These are phyloP conservation scores for Rhodocollybia butyracea DNA, from an alignment of 768 basidiomycete genomes.

Conservation along the genomic window DNA sequence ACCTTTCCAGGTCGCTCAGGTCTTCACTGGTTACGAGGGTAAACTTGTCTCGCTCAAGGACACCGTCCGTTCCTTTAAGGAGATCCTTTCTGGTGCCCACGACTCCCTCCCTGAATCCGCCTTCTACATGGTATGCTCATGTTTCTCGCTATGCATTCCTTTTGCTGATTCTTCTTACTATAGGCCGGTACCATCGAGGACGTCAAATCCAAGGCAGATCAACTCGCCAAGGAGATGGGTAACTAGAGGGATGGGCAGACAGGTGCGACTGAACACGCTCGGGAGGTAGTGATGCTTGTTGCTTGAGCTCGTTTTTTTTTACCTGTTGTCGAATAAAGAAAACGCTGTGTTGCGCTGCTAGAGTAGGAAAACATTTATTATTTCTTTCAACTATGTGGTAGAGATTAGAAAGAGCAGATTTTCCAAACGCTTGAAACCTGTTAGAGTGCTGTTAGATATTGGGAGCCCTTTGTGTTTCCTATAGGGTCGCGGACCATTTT, in stretches of 20 bases:
- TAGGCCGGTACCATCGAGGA: conserved; percentile 93
- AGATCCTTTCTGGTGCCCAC: conserved; percentile 88
- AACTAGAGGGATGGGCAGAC: conserved; percentile 27
- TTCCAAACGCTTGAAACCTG: no score
- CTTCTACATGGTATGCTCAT: conserved; percentile 82
- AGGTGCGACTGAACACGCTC: background rate
- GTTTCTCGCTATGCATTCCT: background rate
- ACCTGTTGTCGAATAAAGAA: background rate
- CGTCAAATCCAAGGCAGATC: conserved; percentile 95
- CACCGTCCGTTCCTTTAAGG: conserved; percentile 95
- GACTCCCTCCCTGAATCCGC: conserved; percentile 93
- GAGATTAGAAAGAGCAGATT: no score
- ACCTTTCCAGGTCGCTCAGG: conserved; percentile 99
- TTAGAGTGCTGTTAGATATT: no score
- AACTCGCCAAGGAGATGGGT: conserved; percentile 92
- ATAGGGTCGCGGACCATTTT: no score
- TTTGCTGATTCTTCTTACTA: background rate
- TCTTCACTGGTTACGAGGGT: conserved; percentile 99
- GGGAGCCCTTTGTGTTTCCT: no score
- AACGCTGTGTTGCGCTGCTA: no score
- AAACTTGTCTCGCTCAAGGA: conserved; percentile 96
- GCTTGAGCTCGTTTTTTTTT: background rate
- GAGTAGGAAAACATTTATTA: no score
- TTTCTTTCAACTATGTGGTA: no score
- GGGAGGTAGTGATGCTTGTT: background rate